phyloP scores from a whole-genome alignment of 1,284 basidiomycete genomes.

The Tilletiaria anomala region DNA sequence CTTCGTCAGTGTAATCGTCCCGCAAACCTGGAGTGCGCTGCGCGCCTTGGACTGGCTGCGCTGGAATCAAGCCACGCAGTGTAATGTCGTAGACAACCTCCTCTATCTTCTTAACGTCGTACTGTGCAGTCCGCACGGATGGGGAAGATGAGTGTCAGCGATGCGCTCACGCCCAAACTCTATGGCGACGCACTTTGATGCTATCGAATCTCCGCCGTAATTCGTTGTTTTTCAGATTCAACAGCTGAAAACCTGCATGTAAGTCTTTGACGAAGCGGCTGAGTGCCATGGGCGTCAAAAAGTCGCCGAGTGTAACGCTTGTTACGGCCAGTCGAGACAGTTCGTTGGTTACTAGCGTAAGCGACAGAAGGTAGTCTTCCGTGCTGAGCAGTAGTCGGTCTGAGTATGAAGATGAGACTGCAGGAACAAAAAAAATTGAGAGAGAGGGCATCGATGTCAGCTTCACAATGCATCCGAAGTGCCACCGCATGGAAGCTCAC shows the following conservation, averaged over 20 bases:
- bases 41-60: too few relatives aligned
- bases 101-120: conserved; percentile 37
- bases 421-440: too few relatives aligned
- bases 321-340: conserved; percentile 12
- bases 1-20: too few relatives aligned
- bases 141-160: not conserved
- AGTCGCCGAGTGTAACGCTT: conserved; percentile 23
- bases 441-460: too few relatives aligned
- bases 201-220: conserved; percentile 33
- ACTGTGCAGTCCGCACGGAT: too few relatives aligned
- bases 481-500: too few relatives aligned
- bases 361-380: conserved; percentile 31
- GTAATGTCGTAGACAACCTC: conserved; percentile 36
- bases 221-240: conserved; percentile 37
- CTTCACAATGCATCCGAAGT: too few relatives aligned
- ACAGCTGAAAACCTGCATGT: conserved; percentile 29
- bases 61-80: conserved; percentile 8
- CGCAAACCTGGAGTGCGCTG: too few relatives aligned
- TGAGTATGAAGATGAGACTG: not conserved
- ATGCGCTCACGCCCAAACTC: not conserved
- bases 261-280: conserved; percentile 31
- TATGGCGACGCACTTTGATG: conserved; percentile 20
- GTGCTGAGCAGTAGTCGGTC: conserved; percentile 13
- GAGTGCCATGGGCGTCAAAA: conserved; percentile 21
- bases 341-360: conserved; percentile 29